A percentile compares a stretch with the other conserved stretches of the same genome.
Conservation (phyloP, 2,329 filamentous ascomycete genomes). For the Aureobasidium sp. region DNA sequence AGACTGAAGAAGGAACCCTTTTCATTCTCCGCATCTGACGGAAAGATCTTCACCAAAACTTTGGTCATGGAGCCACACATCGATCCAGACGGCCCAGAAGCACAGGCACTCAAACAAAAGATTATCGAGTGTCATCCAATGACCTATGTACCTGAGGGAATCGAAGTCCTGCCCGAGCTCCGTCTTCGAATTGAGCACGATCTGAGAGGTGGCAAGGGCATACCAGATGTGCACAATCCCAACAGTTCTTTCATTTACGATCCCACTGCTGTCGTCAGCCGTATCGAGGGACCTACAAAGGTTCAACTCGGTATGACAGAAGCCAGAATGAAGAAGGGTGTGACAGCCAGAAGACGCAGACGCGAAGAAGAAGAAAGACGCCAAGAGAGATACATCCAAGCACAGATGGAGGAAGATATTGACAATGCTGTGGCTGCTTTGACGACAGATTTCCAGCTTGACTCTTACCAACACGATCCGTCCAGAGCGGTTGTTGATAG, state of each 20-base stretch:
- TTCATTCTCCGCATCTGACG: slow-evolving; percentile 40
- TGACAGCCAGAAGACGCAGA: slow-evolving; percentile 8
- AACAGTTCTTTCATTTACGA: slow-evolving; percentile 21
- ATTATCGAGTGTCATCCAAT: slow-evolving; percentile 39
- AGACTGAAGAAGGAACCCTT: slow-evolving; percentile 47
- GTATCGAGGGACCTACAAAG: background rate
- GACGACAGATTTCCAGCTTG: slow-evolving; percentile 17
- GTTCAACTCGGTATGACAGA: slow-evolving; percentile 17
- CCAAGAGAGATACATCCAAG: slow-evolving; percentile 12
- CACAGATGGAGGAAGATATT: slow-evolving; percentile 15
- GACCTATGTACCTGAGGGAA: slow-evolving; percentile 38
- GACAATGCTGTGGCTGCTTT: slow-evolving; percentile 13
- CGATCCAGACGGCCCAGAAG: slow-evolving; percentile 35
- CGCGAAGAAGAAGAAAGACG: slow-evolving; percentile 14
- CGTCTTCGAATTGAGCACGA: slow-evolving; percentile 18
- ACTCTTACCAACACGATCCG: slow-evolving; percentile 20
- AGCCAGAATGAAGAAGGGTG: slow-evolving; percentile 12
- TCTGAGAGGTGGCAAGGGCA: background rate
- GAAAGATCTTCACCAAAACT: slow-evolving; percentile 40
- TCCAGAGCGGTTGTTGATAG: slow-evolving; percentile 14
- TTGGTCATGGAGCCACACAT: slow-evolving; percentile 43
- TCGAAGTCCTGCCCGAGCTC: slow-evolving; percentile 29
- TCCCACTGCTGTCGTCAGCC: background rate
- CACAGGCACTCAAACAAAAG: slow-evolving; percentile 41
- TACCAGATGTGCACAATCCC: background rate